Evolutionary conservation across 306 rosid species (phyloP), one percentile per base, ranked within the genome.

Genomic region (Ammopiptanthus mongolicus): DNA sequence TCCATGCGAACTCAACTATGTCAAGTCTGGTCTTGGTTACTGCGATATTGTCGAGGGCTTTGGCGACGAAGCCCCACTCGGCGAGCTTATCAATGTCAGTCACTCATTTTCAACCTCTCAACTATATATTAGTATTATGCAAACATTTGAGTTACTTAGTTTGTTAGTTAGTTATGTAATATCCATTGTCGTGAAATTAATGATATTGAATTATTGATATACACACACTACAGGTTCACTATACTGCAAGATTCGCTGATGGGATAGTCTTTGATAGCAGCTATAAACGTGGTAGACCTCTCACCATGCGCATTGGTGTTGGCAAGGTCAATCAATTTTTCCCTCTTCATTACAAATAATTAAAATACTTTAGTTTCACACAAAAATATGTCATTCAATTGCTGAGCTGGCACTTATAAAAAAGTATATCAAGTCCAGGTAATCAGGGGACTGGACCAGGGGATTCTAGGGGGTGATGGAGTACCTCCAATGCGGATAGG

Each of bases 401-500:
- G 61, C 50, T 72, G 51, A 41, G 55, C 19, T 58, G 65, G 48
- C 8, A 31, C 67, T 80, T 46, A 34, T 46, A 23, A 13, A 13
- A 13, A 18, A 14, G 36, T 69, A 14, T 68, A 39, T 76, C 22
- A 31, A 11, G 14, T 63, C 8, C 84, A 95, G 96, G 84, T 92
- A 74, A 84, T 92, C 41, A 87, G 59, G 83, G 97, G 98, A 50
- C 80, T 95, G 86, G 97, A 95, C 88, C 98, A 95, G 75, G 98
- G 98, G 50, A 91, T 95, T 84, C 84, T 87, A 1, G 97, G 97
- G 21, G 97, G 97, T 56, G 99, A 92, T 13, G 97, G 97, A 70
- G 97, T 95, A 33, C 96, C 99, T 73, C 97, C 99, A 41, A 91
- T 95, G 99, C 87, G 83, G 76, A 89, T 90, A 77, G 97, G 99